Percentiles rank a stretch among this genome's conserved stretches.
Conservation (phyloP, 306 rosid species). For the Begonia masoniana region DNA sequence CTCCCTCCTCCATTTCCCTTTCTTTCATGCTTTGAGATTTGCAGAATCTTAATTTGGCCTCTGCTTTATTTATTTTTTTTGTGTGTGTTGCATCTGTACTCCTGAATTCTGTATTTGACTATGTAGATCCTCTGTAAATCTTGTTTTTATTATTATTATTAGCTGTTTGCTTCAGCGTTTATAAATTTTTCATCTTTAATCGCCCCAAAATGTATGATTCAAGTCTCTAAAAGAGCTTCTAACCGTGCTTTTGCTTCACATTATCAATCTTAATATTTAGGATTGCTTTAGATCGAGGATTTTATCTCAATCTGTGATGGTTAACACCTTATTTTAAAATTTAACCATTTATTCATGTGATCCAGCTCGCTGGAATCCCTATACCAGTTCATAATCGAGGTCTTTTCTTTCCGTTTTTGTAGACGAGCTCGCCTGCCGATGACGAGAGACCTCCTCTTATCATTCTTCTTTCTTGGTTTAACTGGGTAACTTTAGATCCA, state of each 20-base stretch:
- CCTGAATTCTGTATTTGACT: not conserved
- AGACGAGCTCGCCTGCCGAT: constrained; percentile 64
- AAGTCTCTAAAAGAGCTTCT: no score
- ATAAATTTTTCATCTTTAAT: no score
- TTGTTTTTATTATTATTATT: no score
- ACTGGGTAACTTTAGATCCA: constrained; percentile 50
- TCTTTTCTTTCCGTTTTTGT: constrained; percentile 14
- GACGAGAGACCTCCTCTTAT: constrained; percentile 38
- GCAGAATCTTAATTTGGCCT: not conserved
- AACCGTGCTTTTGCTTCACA: no score
- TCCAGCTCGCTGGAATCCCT: not conserved
- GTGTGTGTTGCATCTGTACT: not conserved
- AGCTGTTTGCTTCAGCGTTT: no score
- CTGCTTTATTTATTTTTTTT: not conserved
- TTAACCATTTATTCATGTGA: no score
- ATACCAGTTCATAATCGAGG: not conserved
- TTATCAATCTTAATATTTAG: no score
- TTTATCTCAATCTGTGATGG: no score
- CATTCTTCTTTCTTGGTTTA: constrained; percentile 82
- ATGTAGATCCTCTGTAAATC: no score
- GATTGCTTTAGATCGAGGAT: no score
- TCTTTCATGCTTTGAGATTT: not conserved
- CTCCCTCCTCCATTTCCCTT: constrained; percentile 2
- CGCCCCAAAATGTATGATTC: no score
- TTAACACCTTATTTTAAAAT: no score